phyloP scores from a whole-genome alignment of 306 rosid species.

The Glycine soja region DNA sequence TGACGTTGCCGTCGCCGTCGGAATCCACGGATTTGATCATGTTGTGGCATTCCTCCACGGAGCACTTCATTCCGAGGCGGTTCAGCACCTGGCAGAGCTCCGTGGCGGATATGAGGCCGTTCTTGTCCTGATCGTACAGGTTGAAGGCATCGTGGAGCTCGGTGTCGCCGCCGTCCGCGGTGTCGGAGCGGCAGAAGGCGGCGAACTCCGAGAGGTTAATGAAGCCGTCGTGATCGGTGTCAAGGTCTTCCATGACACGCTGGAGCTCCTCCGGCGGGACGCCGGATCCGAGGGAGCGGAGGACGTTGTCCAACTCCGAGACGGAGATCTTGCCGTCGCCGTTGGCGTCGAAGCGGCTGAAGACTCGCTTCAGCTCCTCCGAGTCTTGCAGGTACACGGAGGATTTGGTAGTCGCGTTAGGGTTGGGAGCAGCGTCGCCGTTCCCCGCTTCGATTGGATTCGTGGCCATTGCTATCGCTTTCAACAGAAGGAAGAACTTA shows the following conservation, averaged over 20 bases:
- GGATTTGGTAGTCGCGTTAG: conserved; percentile 13
- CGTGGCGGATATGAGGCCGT: conserved; percentile 77
- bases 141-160: conserved; percentile 85
- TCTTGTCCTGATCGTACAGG: conserved; percentile 83
- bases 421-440: background rate
- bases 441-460: conserved; percentile 11
- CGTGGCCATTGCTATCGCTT: conserved; percentile 39
- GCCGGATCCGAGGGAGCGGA: conserved; percentile 65
- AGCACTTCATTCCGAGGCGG: conserved; percentile 70
- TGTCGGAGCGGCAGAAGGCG: conserved; percentile 64
- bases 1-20: conserved; percentile 87
- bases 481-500: background rate
- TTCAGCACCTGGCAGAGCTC: conserved; percentile 79
- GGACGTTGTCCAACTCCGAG: conserved; percentile 69
- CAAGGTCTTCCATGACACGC: conserved; percentile 82
- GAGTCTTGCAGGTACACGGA: conserved; percentile 54
- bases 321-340: conserved; percentile 93
- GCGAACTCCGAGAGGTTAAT: conserved; percentile 77
- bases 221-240: conserved; percentile 78
- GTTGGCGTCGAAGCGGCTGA: conserved; percentile 80
- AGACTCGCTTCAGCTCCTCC: conserved; percentile 67
- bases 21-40: conserved; percentile 87
- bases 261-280: conserved; percentile 56
- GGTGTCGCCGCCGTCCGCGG: conserved; percentile 55
- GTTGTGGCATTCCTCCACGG: conserved; percentile 65